Evolutionary conservation across 2,329 filamentous ascomycete species (phyloP).

Genomic region (Metarhizium anisopliae): DNA sequence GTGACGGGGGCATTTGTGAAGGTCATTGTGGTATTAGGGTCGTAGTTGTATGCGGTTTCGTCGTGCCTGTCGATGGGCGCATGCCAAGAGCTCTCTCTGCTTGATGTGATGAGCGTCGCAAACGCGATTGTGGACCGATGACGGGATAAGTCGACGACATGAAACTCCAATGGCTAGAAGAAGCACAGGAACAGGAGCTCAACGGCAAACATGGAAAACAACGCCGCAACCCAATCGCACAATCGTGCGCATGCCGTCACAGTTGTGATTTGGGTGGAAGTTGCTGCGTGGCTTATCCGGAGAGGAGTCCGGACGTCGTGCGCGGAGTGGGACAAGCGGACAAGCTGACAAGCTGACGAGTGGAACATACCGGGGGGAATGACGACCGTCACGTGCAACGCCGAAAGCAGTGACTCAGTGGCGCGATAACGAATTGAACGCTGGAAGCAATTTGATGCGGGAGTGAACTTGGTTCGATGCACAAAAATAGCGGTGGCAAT

Average conservation of each 20-base stretch:
- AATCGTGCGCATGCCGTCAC: background rate
- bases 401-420: background rate
- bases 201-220: background rate
- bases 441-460: too few relatives aligned
- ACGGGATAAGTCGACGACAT: background rate
- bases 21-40: slow-evolving; percentile 33
- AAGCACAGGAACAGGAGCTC: too few relatives aligned
- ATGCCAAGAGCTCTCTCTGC: background rate
- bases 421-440: too few relatives aligned
- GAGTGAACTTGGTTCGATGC: too few relatives aligned
- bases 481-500: too few relatives aligned
- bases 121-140: background rate
- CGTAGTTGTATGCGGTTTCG: background rate
- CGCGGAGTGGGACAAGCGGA: background rate
- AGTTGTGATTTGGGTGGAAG: background rate
- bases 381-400: slow-evolving; percentile 4
- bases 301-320: background rate
- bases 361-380: background rate
- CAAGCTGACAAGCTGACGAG: background rate
- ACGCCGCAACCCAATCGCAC: background rate
- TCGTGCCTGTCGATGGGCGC: slow-evolving; percentile 1
- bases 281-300: slow-evolving; percentile 1
- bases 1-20: slow-evolving; percentile 55
- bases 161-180: too few relatives aligned
- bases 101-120: background rate